phyloP scores from a whole-genome alignment of 176 grass and related monocot genomes.

The Areca catechu region DNA sequence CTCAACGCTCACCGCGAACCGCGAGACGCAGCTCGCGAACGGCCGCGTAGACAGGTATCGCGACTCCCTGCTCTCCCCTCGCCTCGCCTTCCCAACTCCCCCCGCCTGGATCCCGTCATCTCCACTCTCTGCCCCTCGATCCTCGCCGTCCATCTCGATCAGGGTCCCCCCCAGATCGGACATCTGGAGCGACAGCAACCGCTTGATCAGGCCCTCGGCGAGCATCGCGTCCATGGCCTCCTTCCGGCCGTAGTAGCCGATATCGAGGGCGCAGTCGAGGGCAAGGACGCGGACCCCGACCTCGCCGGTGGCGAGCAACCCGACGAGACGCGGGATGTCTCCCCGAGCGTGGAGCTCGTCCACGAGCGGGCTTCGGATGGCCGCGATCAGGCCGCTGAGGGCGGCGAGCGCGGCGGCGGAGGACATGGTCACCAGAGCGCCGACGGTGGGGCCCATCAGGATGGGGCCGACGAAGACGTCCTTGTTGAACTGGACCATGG shows the following conservation, averaged over 20 bases:
- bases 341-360: constrained; percentile 72
- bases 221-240: constrained; percentile 70
- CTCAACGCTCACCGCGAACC: constrained; percentile 81
- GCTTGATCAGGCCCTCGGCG: constrained; percentile 66
- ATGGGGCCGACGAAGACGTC: constrained; percentile 81
- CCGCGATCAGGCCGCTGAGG: constrained; percentile 48
- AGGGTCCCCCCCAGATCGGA: constrained; percentile 37
- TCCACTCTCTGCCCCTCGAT: not conserved
- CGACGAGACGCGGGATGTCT: constrained; percentile 51
- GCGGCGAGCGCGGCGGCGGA: constrained; percentile 30
- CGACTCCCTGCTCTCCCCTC: not conserved
- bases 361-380: constrained; percentile 62
- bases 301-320: constrained; percentile 35
- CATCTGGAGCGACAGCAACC: constrained; percentile 63
- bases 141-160: constrained; percentile 19
- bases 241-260: constrained; percentile 63
- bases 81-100: constrained; percentile 9
- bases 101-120: constrained; percentile 2
- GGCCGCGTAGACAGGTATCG: constrained; percentile 8
- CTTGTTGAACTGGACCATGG: constrained; percentile 82
- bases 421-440: constrained; percentile 35
- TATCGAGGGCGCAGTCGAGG: constrained; percentile 42
- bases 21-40: constrained; percentile 66
- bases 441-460: constrained; percentile 60
- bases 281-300: constrained; percentile 29